These are phyloP conservation scores for Aspergillus olivimuriae DNA, from an alignment of 495 filamentous ascomycete genomes.

Conservation along the genomic window DNA sequence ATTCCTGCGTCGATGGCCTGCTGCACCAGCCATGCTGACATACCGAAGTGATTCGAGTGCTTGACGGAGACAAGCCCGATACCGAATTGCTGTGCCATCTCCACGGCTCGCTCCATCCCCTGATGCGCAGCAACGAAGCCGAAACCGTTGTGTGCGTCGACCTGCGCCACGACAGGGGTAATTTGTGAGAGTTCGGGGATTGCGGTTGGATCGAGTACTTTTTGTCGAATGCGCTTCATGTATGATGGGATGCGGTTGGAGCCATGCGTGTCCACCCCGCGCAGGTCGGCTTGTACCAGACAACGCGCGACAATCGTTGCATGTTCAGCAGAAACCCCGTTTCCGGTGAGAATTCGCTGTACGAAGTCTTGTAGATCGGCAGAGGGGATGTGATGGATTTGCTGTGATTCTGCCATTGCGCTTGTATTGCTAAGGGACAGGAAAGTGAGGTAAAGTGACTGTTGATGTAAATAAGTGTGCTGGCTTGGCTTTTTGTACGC, in stretches of 20 bases:
- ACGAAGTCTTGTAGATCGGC: too few relatives aligned
- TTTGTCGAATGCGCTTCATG: constrained; percentile 60
- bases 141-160: constrained; percentile 70
- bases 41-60: constrained; percentile 76
- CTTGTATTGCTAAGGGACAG: too few relatives aligned
- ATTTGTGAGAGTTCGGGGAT: constrained; percentile 49
- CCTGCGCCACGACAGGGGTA: constrained; percentile 59
- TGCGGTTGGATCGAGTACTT: constrained; percentile 53
- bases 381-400: too few relatives aligned
- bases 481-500: too few relatives aligned
- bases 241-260: constrained; percentile 72
- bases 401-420: too few relatives aligned
- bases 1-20: constrained; percentile 65
- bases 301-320: constrained; percentile 55
- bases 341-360: constrained; percentile 45
- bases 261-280: constrained; percentile 74
- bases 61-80: constrained; percentile 69
- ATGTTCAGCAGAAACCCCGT: constrained; percentile 49
- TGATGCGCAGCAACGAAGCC: constrained; percentile 60
- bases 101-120: constrained; percentile 57
- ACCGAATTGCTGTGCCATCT: constrained; percentile 57
- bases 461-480: too few relatives aligned
- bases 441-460: too few relatives aligned
- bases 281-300: constrained; percentile 66
- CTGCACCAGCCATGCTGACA: constrained; percentile 71